Percentiles rank a stretch among this genome's conserved stretches.
Evolutionary conservation across 2,329 filamentous ascomycete species (phyloP).

Genomic region (Cryphonectria nitschkei): DNA sequence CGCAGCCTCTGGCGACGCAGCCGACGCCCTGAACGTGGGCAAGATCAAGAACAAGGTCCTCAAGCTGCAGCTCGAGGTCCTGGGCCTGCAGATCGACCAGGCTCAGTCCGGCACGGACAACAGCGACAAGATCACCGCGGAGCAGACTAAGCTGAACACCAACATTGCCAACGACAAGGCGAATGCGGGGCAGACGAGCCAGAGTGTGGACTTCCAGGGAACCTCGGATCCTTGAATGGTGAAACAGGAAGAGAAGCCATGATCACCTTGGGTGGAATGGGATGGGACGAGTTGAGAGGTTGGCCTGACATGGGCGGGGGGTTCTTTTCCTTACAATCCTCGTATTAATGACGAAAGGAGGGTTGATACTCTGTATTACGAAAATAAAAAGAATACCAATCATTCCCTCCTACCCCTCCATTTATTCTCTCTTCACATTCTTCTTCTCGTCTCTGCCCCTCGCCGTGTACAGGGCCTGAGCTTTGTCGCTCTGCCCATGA

Average conservation of each 20-base stretch:
- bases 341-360: constrained; percentile 16
- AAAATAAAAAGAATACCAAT: constrained; percentile 7
- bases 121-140: constrained; percentile 46
- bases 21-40: constrained; percentile 47
- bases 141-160: constrained; percentile 56
- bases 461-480: constrained; percentile 20
- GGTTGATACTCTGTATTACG: constrained; percentile 23
- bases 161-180: constrained; percentile 50
- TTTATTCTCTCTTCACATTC: background rate
- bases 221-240: constrained; percentile 4
- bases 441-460: constrained; percentile 19
- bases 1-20: constrained; percentile 46
- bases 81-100: constrained; percentile 54
- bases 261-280: background rate
- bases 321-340: background rate
- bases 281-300: background rate
- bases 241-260: background rate
- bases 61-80: constrained; percentile 57
- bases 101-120: constrained; percentile 51
- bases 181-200: constrained; percentile 41
- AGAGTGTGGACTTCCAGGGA: constrained; percentile 42
- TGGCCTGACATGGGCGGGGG: background rate
- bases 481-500: constrained; percentile 21
- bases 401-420: background rate
- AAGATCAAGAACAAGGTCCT: constrained; percentile 45